Conservation (phyloP, 2,329 filamentous ascomycete species). For the Fusarium miscanthi region DNA sequence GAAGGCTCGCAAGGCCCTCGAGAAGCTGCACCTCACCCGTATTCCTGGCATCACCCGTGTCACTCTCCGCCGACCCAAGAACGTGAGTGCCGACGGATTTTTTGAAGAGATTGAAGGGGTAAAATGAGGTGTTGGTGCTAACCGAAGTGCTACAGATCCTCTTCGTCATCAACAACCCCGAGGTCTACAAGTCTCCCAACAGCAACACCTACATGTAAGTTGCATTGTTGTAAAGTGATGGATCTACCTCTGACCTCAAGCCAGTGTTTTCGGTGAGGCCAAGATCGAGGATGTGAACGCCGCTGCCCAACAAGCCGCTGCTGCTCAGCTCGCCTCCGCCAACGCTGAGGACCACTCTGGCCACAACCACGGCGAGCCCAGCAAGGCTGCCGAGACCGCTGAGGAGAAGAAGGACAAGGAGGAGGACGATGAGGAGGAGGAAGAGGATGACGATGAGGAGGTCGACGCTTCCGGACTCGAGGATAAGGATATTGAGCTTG, state of each 20-base stretch:
- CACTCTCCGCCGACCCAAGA: slow-evolving; percentile 97
- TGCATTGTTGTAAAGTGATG: background rate
- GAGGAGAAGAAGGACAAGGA: slow-evolving; percentile 82
- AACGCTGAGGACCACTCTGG: slow-evolving; percentile 73
- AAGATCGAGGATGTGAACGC: slow-evolving; percentile 99
- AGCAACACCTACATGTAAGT: slow-evolving; percentile 99
- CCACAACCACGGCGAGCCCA: slow-evolving; percentile 77
- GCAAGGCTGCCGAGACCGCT: slow-evolving; percentile 69
- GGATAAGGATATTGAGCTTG: slow-evolving; percentile 99
- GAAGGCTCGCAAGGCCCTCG: slow-evolving; percentile 99
- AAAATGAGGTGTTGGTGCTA: slow-evolving; percentile 36
- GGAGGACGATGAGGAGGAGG: slow-evolving; percentile 80
- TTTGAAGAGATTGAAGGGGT: slow-evolving; percentile 1
- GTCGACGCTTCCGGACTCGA: slow-evolving; percentile 94
- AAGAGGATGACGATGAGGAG: slow-evolving; percentile 95
- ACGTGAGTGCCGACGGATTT: slow-evolving; percentile 74
- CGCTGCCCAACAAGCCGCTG: slow-evolving; percentile 93
- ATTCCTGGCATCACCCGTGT: slow-evolving; percentile 98
- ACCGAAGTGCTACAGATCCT: slow-evolving; percentile 75
- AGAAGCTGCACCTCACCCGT: slow-evolving; percentile 97
- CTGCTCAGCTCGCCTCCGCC: slow-evolving; percentile 89
- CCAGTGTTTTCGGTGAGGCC: slow-evolving; percentile 98
- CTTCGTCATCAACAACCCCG: slow-evolving; percentile 99
- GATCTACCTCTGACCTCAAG: background rate
- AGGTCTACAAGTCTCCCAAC: slow-evolving; percentile 99